Base-by-base conservation (phyloP, 129 eudicot genomes). In the Solidago caesia region DNA sequence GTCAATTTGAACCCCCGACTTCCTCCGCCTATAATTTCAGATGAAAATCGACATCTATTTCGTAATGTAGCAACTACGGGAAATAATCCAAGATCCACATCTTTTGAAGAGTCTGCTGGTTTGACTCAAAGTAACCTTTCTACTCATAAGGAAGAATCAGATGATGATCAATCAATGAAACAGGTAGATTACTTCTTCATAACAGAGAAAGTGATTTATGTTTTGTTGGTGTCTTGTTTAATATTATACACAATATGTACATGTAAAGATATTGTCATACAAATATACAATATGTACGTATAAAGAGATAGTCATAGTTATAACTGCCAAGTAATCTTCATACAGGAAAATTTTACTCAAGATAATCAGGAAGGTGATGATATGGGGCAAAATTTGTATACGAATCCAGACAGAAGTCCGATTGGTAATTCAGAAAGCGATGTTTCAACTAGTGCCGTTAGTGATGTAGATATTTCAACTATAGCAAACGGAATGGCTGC, bases 121-220 rank as follows among this genome's bases (percentile, higher is more conserved):
- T 42, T 73, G 53, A 71, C 78, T 68, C 84, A 52, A 63, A 69
- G 84, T 70, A 83, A 59, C 47, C 96, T 90, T 68, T 84, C 91
- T 42, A 79, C 91, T 64, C 96, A 90, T 67, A 83, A 77, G 75
- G 96, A 90, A 79, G 96, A 88, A 79, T 71, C 83, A 0, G 96
- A 90, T 68, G 94, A 88, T 77, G 96, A 87, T 77, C 83, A 45
- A 67, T 88, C 85, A 65, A 84, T 83, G 42, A 85, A 80, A 64
- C 85, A 53, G 77, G 82, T 64, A 70, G 44, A 47, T 74, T 59
- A 74, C 39, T 7, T 57, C 60, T 64, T 44, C 57, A 41, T 75
- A 76, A 41, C 49, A 47, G 72, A 73, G 56, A 64, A 75, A 61
- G 75, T 57, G 71, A 73, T 56, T 59, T 71, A 14, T 53, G 39